Percentiles rank a stretch among this genome's conserved stretches.
Conservation (phyloP, 257 asterid species). For the Solanum pimpinellifolium region DNA sequence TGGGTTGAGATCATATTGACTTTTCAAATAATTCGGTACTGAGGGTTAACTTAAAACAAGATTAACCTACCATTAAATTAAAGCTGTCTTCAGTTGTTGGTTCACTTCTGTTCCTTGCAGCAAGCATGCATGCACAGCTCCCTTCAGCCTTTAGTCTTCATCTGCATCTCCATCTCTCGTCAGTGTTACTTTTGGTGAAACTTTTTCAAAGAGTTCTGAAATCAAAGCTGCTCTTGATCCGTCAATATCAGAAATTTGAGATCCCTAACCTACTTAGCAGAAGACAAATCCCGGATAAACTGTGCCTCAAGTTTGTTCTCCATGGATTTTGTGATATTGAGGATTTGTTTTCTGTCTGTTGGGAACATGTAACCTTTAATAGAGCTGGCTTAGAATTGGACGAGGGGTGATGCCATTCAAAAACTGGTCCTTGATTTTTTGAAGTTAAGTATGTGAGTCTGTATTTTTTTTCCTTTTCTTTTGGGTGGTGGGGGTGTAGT, state of each 20-base stretch:
- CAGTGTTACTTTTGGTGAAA: background rate
- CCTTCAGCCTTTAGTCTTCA: background rate
- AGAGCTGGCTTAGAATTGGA: background rate
- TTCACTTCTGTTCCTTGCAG: background rate
- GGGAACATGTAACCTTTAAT: background rate
- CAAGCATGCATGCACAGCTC: background rate
- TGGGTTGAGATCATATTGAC: background rate
- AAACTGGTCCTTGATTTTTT: background rate
- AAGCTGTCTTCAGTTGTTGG: background rate
- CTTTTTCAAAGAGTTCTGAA: background rate
- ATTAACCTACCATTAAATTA: background rate
- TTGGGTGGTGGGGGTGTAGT: background rate
- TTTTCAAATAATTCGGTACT: background rate
- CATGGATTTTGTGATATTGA: background rate
- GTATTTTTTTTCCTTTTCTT: background rate
- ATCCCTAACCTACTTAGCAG: background rate
- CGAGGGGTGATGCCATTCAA: background rate
- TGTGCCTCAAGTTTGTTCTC: background rate
- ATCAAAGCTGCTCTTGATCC: background rate
- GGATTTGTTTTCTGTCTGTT: background rate
- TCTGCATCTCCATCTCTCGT: background rate
- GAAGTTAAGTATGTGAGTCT: background rate
- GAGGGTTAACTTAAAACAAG: background rate
- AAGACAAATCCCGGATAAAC: background rate
- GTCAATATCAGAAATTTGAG: background rate